phyloP scores from a whole-genome alignment of 1,284 basidiomycete genomes.

The Inonotus obliquus region DNA sequence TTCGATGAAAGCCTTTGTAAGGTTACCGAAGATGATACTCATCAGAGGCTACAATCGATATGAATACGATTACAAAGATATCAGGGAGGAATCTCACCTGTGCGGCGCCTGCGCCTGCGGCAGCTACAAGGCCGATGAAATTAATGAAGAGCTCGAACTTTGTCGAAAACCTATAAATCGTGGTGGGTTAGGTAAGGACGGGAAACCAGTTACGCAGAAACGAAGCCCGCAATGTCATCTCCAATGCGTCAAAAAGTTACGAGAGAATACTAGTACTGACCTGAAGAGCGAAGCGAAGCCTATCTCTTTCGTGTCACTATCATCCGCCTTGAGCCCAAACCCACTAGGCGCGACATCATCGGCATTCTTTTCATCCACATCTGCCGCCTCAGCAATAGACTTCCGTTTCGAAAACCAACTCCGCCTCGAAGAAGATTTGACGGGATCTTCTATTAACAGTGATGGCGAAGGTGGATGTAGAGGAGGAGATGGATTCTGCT shows the following conservation, averaged over 20 bases:
- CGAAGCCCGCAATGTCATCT: too few species aligned
- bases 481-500: background rate
- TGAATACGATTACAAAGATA: background rate
- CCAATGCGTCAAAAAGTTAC: too few species aligned
- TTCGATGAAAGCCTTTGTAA: conserved; percentile 70
- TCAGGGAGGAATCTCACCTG: conserved; percentile 45
- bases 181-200: too few species aligned
- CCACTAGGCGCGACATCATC: background rate
- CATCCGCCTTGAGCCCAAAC: background rate
- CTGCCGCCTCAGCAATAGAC: too few species aligned
- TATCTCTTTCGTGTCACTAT: background rate
- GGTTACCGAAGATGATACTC: conserved; percentile 77
- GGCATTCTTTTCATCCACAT: background rate
- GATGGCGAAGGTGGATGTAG: too few species aligned
- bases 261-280: conserved; percentile 1
- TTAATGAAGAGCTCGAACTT: conserved; percentile 59
- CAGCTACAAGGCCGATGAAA: conserved; percentile 59
- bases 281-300: conserved; percentile 12
- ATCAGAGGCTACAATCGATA: conserved; percentile 59
- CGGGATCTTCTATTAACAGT: background rate
- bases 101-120: conserved; percentile 67
- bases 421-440: background rate
- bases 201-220: too few species aligned
- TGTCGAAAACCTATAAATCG: conserved; percentile 62
- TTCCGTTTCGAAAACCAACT: too few species aligned